A percentile compares a stretch with the other conserved stretches of the same genome.
Conservation (phyloP, 148 eudicot genomes). For the Nepenthes gracilis region DNA sequence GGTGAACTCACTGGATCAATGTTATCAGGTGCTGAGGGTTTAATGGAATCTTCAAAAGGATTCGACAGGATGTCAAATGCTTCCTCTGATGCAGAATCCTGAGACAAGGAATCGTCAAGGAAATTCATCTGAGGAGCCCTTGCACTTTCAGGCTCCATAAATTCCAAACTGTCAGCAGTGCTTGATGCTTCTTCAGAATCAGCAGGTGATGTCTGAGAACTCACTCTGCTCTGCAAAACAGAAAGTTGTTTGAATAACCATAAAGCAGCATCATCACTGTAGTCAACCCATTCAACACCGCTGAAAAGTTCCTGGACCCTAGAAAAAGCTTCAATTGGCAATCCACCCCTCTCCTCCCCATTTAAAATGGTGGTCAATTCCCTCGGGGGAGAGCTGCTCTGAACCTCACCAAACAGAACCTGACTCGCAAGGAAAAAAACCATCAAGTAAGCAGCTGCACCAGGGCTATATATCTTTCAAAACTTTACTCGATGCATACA, state of each 20-base stretch:
- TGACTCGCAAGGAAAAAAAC: constrained; percentile 15
- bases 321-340: constrained; percentile 98
- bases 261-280: constrained; percentile 79
- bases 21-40: constrained; percentile 13
- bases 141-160: constrained; percentile 64
- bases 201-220: constrained; percentile 73
- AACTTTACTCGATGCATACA: not conserved
- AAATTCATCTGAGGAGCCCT: constrained; percentile 30
- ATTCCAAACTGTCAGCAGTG: constrained; percentile 80
- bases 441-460: constrained; percentile 7
- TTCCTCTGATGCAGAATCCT: constrained; percentile 63
- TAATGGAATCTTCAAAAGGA: constrained; percentile 21
- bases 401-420: constrained; percentile 95
- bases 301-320: constrained; percentile 90
- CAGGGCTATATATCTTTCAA: not conserved
- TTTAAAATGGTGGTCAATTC: constrained; percentile 59
- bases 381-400: constrained; percentile 61
- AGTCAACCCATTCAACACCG: constrained; percentile 87
- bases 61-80: constrained; percentile 36
- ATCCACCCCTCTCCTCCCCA: constrained; percentile 88
- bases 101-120: constrained; percentile 66
- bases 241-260: constrained; percentile 94
- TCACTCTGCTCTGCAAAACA: constrained; percentile 47
- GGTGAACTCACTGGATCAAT: constrained; percentile 19
- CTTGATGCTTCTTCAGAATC: constrained; percentile 95